phyloP scores from a whole-genome alignment of 306 rosid species.

The Pterocarpus santalinus region DNA sequence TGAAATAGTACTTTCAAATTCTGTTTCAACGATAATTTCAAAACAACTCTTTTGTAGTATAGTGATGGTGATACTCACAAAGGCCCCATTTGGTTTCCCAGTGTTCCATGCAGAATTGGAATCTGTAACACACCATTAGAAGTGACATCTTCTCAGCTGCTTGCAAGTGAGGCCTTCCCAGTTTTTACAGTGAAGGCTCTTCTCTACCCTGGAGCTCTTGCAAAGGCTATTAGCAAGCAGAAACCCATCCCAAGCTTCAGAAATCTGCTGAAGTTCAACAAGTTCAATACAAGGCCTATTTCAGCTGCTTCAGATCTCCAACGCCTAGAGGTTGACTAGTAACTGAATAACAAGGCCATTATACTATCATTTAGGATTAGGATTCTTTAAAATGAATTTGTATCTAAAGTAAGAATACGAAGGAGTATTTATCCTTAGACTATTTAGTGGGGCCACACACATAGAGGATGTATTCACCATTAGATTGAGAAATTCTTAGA shows the following conservation, averaged over 20 bases:
- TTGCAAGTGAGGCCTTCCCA: slow-evolving; percentile 68
- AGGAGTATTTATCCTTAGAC: too few species aligned
- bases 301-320: slow-evolving; percentile 65
- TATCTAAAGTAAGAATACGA: too few species aligned
- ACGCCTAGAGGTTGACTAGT: slow-evolving; percentile 74
- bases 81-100: slow-evolving; percentile 38
- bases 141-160: slow-evolving; percentile 75
- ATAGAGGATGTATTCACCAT: too few species aligned
- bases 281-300: slow-evolving; percentile 49
- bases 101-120: slow-evolving; percentile 74
- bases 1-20: background rate
- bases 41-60: slow-evolving; percentile 1
- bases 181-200: slow-evolving; percentile 61
- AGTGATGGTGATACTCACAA: slow-evolving; percentile 11
- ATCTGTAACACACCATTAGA: slow-evolving; percentile 76
- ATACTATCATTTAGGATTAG: too few species aligned
- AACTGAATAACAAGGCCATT: background rate
- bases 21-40: slow-evolving; percentile 8
- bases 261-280: slow-evolving; percentile 53
- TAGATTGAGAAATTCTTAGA: too few species aligned
- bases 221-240: slow-evolving; percentile 56
- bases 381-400: too few species aligned
- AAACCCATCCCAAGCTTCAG: slow-evolving; percentile 55
- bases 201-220: slow-evolving; percentile 81
- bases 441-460: too few species aligned